A percentile compares a stretch with the other conserved stretches of the same genome.
Conservation (phyloP, 2,329 filamentous ascomycete species). For the Microdochium nivale region DNA sequence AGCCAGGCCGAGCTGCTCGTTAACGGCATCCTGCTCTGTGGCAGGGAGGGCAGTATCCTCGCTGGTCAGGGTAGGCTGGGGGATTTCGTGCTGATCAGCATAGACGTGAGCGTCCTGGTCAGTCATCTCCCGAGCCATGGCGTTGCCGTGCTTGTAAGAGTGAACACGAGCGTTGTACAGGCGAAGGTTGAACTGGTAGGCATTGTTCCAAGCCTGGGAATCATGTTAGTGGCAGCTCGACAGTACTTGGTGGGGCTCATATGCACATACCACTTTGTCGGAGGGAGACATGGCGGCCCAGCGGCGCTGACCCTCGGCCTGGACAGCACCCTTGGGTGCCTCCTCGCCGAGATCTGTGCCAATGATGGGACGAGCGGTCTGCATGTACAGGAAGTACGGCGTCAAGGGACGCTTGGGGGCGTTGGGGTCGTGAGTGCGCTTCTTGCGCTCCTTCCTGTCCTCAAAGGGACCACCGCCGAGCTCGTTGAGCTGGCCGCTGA, state of each 20-base stretch:
- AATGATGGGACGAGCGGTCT: constrained; percentile 77
- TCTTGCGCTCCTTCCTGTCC: constrained; percentile 84
- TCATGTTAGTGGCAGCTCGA: constrained; percentile 4
- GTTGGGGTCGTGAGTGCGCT: constrained; percentile 80
- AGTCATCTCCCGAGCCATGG: constrained; percentile 48
- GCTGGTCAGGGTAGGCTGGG: constrained; percentile 40
- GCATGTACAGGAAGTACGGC: constrained; percentile 92
- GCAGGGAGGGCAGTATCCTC: constrained; percentile 27
- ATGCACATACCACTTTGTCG: constrained; percentile 53
- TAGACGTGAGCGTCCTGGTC: constrained; percentile 53
- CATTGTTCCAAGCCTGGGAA: constrained; percentile 50
- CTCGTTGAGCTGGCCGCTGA: constrained; percentile 36
- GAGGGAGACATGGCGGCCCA: constrained; percentile 70
- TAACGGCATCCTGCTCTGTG: constrained; percentile 48
- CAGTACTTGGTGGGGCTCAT: background rate
- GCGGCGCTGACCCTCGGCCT: constrained; percentile 76
- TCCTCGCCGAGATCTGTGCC: constrained; percentile 67
- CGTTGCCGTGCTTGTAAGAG: constrained; percentile 55
- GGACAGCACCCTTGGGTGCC: constrained; percentile 76
- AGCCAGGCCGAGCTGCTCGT: constrained; percentile 46
- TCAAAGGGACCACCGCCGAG: constrained; percentile 39
- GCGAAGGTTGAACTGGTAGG: constrained; percentile 59
- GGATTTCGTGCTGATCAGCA: constrained; percentile 48
- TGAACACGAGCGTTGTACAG: constrained; percentile 58
- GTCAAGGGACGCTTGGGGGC: constrained; percentile 91